A percentile compares a stretch with the other conserved stretches of the same genome.
phyloP scores from a whole-genome alignment of 2,329 filamentous ascomycete genomes.

The Aspergillus tanneri region DNA sequence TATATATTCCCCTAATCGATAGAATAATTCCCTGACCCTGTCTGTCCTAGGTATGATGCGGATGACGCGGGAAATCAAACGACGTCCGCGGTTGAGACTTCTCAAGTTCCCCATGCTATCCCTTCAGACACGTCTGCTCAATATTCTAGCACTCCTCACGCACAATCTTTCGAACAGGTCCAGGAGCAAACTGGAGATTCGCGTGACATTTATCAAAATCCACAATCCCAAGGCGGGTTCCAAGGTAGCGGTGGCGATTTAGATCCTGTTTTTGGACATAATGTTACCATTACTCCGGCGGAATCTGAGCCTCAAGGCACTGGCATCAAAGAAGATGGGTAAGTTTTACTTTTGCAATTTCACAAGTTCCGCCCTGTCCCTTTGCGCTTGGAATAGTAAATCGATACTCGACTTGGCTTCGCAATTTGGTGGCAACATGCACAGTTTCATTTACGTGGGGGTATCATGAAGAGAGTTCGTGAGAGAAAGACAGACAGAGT shows the following conservation, averaged over 20 bases:
- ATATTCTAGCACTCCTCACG: conserved; percentile 31
- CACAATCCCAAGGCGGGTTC: conserved; percentile 24
- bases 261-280: conserved; percentile 25
- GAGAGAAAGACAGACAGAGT: background rate
- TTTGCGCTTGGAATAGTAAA: conserved; percentile 2
- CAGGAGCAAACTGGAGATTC: conserved; percentile 28
- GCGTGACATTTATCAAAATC: conserved; percentile 22
- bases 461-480: background rate
- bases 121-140: conserved; percentile 32
- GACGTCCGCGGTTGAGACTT: conserved; percentile 35
- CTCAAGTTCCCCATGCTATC: conserved; percentile 36
- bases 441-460: conserved; percentile 8
- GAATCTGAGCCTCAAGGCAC: conserved; percentile 41
- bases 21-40: conserved; percentile 15
- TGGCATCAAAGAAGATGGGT: conserved; percentile 85
- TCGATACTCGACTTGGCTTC: background rate
- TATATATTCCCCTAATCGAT: background rate
- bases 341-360: conserved; percentile 52
- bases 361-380: conserved; percentile 16
- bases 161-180: conserved; percentile 33
- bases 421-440: background rate
- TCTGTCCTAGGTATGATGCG: conserved; percentile 61
- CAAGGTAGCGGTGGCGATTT: conserved; percentile 28
- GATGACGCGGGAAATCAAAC: conserved; percentile 54
- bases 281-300: conserved; percentile 21